Evolutionary conservation across 495 filamentous ascomycete genomes (phyloP), one percentile per base, ranked within the genome.

Genomic region (Penicillium waksmanii): DNA sequence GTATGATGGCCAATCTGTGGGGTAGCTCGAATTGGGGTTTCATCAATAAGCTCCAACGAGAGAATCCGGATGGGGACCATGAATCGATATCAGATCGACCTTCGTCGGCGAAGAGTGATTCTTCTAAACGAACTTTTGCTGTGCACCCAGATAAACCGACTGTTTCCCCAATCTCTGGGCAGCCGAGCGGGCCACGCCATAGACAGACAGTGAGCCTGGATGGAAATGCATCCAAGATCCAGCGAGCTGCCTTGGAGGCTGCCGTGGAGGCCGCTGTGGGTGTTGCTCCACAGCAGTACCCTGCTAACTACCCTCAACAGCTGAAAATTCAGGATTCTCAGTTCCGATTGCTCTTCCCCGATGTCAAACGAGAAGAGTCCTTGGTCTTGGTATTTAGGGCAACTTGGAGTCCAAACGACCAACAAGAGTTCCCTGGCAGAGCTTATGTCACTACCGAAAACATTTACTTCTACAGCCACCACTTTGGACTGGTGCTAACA

Each of bases 401-500:
- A 13, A 87, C 85, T 0, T 91, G 88, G 88, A 88, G 84, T 60
- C 86, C 88, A 3, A 90, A 89, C 66, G 87, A 90, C 5, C 83
- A 85, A 57, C 90, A 92, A 73, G 89, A 92, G 53, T 89, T 93
- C 55, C 89, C 93, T 44, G 96, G 95, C 0, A 81, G 95, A 54
- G 88, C 93, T 19, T 98, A 93, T 70, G 87, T 97, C 47, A 98
- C 96, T 1, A 81, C 86, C 4, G 85, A 85, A 51, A 87, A 93
- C 35, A 84, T 98, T 60, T 97, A 96, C 67, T 98, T 98, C 70
- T 98, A 97, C 76, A 96, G 93, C 53, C 86, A 98, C 69, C 89
- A 97, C 63, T 83, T 96, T 65, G 95, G 95, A n/a, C 80, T 98
- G 27, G 91, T 96, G 0, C 78, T 97, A 48, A 92, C 91, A 2